Evolutionary conservation across 768 basidiomycete species (phyloP).

Genomic region (Xanthoconium stramineum): DNA sequence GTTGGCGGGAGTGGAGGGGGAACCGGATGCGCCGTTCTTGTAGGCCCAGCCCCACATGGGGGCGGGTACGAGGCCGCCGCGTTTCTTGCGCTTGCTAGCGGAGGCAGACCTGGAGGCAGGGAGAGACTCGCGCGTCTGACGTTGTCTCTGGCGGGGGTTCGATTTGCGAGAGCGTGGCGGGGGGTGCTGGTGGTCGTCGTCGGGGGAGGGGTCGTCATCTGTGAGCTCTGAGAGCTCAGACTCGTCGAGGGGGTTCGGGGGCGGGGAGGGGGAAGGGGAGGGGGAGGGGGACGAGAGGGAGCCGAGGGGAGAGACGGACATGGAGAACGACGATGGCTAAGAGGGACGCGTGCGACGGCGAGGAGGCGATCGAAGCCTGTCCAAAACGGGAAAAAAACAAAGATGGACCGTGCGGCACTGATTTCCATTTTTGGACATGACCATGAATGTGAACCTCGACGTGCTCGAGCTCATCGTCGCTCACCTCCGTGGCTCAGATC

Average conservation of each 20-base stretch:
- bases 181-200: constrained; percentile 17
- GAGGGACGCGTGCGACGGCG: constrained; percentile 20
- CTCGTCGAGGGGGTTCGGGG: constrained; percentile 41
- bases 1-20: constrained; percentile 9
- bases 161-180: constrained; percentile 19
- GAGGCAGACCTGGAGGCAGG: neutral
- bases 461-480: constrained; percentile 68
- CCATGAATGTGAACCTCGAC: constrained; percentile 68
- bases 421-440: neutral
- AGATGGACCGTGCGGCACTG: constrained; percentile 21
- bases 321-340: constrained; percentile 2
- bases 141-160: constrained; percentile 11
- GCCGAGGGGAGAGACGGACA: constrained; percentile 40
- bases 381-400: constrained; percentile 14
- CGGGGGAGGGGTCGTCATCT: constrained; percentile 60
- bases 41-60: constrained; percentile 87
- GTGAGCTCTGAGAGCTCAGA: constrained; percentile 84
- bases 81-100: constrained; percentile 42
- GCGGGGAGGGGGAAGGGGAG: constrained; percentile 65
- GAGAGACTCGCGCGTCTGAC: constrained; percentile 5
- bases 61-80: constrained; percentile 69
- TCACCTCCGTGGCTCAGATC: constrained; percentile 48
- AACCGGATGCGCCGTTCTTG: constrained; percentile 37
- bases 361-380: constrained; percentile 18
- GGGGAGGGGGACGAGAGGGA: constrained; percentile 72